Base-by-base conservation (phyloP, 305 asterid genomes). In the Plantago lanceolata region DNA sequence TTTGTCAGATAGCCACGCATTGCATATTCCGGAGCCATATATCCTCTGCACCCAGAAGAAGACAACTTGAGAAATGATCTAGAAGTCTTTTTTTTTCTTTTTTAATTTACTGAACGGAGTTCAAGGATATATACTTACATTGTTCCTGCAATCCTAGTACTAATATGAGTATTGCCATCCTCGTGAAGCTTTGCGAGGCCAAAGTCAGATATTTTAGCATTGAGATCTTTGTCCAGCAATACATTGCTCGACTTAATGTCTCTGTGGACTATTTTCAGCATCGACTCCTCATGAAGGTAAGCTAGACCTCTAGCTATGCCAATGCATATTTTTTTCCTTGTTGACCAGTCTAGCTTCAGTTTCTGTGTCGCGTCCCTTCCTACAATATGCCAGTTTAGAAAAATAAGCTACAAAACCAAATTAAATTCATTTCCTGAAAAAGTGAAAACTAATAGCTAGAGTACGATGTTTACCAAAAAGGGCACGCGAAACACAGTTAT, bases 21-120 rank as follows among this genome's bases (percentile, higher is more conserved):
- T 1, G 96, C 96, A 55, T 89, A 92, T 65, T 91, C 97, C 4
- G 97, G 97, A 61, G 97, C 95, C 98, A 91, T 88, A 50, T 91
- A 91, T 47, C 98, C 98, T 68, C 97, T 91, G 81, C 69, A 77
- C 54, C 26, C 58, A 71, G 62, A 62, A 40, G 37, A 70, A 28
- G 54, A 21, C 19, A 40, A 40, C 67, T 35, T 55, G 57, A 19
- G 43, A 35, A 35, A 24, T 5, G 43, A 35, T 35, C 43, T 6
- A 2, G 11, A 35, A 35, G 43, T 35, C 43, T 7, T 35, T 8
- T 35, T 35, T 8, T 35, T 8, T 35, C 8, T 11, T 11, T 35
- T 35, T 35, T 1, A 8, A 3, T 12, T 7, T 0, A 35, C 1
- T 24, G 28, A 24, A 24, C 2, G 8, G 43, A 35, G 43, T 48